phyloP scores from a whole-genome alignment of 257 asterid species.

The Coffea canephora region DNA sequence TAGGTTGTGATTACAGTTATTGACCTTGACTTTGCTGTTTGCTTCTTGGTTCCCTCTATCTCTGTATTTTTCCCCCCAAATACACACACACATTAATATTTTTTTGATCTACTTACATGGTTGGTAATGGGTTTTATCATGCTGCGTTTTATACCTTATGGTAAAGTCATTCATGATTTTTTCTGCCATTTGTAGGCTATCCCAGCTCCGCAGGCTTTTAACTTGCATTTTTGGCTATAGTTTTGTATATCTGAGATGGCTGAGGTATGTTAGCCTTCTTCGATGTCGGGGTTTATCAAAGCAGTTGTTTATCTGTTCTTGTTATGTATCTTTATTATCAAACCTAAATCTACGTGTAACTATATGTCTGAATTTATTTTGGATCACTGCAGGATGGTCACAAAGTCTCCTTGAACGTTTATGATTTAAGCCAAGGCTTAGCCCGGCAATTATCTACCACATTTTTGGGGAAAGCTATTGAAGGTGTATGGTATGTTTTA shows the following conservation, averaged over 20 bases:
- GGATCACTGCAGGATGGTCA: slow-evolving; percentile 62
- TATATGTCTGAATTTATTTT: not conserved
- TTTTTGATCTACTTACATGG: not conserved
- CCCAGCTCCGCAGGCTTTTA: not conserved
- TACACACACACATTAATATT: too few species aligned
- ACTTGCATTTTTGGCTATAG: not conserved
- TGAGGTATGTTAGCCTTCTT: slow-evolving; percentile 24
- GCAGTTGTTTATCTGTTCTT: not conserved
- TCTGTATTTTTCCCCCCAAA: not conserved
- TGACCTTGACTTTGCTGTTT: not conserved
- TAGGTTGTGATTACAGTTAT: not conserved
- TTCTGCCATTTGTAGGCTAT: slow-evolving; percentile 5
- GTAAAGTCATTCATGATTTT: not conserved
- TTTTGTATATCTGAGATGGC: slow-evolving; percentile 23
- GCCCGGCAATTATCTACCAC: slow-evolving; percentile 83
- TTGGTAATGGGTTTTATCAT: not conserved
- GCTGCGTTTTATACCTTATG: not conserved
- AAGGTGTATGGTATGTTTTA: slow-evolving; percentile 78
- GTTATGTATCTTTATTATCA: not conserved
- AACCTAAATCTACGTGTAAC: too few species aligned
- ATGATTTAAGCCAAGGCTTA: slow-evolving; percentile 92
- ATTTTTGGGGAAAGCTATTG: slow-evolving; percentile 86
- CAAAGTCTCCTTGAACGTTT: slow-evolving; percentile 77
- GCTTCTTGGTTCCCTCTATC: not conserved
- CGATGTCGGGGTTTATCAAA: not conserved